Percentiles rank a stretch among this genome's conserved stretches.
phyloP scores from a whole-genome alignment of 805 yeast genomes.

The Sugiyamaella qingdaonensis region DNA sequence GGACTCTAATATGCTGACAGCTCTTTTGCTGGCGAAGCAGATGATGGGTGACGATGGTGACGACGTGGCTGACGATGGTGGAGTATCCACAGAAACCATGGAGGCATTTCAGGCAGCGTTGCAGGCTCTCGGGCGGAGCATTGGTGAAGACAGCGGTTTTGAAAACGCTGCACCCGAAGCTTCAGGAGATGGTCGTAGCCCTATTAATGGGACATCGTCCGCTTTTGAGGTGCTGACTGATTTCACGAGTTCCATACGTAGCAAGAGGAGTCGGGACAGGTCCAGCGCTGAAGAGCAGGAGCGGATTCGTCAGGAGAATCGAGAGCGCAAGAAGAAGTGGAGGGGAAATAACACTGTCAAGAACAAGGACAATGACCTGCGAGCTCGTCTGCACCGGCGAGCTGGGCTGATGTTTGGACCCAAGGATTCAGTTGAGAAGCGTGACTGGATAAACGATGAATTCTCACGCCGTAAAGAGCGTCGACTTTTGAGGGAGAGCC shows the following conservation, averaged over 20 bases:
- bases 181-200: neutral
- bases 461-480: slow-evolving; percentile 61
- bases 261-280: slow-evolving; percentile 1
- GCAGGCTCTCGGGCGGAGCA: slow-evolving; percentile 18
- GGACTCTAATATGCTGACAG: slow-evolving; percentile 28
- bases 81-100: slow-evolving; percentile 20
- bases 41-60: slow-evolving; percentile 24
- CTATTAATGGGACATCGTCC: neutral
- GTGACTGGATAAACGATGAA: slow-evolving; percentile 71
- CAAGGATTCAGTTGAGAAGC: slow-evolving; percentile 48
- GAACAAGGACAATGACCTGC: slow-evolving; percentile 82
- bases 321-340: slow-evolving; percentile 81
- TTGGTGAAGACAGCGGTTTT: slow-evolving; percentile 6
- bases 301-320: slow-evolving; percentile 58
- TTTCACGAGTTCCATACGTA: neutral
- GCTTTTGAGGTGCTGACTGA: neutral
- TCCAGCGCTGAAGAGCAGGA: slow-evolving; percentile 43
- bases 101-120: slow-evolving; percentile 27
- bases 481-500: slow-evolving; percentile 43
- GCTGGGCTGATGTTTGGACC: slow-evolving; percentile 67
- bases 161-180: neutral
- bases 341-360: slow-evolving; percentile 72
- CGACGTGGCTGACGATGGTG: slow-evolving; percentile 1
- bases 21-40: slow-evolving; percentile 34
- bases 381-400: slow-evolving; percentile 70